Evolutionary conservation across 176 grass and related monocot species (phyloP), one percentile per base, ranked within the genome.

Genomic region (Cocos nucifera): DNA sequence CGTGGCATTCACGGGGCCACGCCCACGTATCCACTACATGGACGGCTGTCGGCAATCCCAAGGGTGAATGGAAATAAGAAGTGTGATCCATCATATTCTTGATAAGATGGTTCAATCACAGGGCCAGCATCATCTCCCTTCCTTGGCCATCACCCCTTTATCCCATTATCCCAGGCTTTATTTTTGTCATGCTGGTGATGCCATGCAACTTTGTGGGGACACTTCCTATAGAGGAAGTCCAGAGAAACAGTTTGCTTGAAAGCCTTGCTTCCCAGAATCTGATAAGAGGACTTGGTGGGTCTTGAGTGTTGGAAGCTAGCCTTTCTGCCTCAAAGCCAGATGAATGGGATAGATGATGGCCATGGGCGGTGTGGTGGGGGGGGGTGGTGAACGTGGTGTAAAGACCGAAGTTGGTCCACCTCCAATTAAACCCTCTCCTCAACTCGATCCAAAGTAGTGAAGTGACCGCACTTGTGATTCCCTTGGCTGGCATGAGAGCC

Each of bases 201-300:
- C 57, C 29, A 72, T 61, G 18, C 30, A 62, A 52, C 4, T 23
- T 15, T 14, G 60, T 60, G 51, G 21, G 56, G 35, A 52, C 59
- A 50, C 27, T 54, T 65, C 60, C 60, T 44, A 55, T 49, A 64
- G 49, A 54, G 72, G 72, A 57, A 58, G 72, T 66, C 72, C 32
- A 65, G 28, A 53, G 6, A 56, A 17, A 56, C 22, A 20, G 54
- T 44, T 44, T 44, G 10, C 10, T 44, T 44, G 35, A 44, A 44
- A 44, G 35, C 1, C 35, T 14, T 44, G 35, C 35, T 14, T 44
- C 35, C 35, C 1, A 12, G 35, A 44, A 44, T 44, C 35, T 0
- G 35, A 12, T 44, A 14, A 44, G 35, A 44, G 35, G 35, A 44
- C 35, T 12, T 44, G 35, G 35, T 44, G 35, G 35, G 8, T 14